phyloP scores from a whole-genome alignment of 768 basidiomycete genomes.

The Macrolepiota fuliginosa region DNA sequence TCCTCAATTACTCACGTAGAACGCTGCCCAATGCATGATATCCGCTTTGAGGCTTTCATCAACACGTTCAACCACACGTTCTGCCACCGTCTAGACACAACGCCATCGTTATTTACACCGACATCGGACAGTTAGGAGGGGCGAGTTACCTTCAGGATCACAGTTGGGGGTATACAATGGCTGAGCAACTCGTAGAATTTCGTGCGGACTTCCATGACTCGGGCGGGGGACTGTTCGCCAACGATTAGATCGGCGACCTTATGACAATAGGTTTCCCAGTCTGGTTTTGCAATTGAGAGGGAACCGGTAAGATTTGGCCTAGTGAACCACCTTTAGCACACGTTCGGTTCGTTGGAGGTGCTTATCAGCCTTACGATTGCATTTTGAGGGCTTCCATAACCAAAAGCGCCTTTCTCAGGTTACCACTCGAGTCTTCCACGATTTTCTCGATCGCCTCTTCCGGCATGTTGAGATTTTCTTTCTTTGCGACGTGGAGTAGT shows the following conservation, averaged over 20 bases:
- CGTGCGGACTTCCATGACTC: conserved; percentile 87
- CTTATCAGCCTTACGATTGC: conserved; percentile 71
- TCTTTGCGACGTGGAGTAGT: conserved; percentile 73
- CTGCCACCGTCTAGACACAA: conserved; percentile 76
- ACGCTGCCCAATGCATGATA: conserved; percentile 97
- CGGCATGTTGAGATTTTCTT: conserved; percentile 81
- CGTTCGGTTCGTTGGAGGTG: neutral
- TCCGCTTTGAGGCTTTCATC: conserved; percentile 91
- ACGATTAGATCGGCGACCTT: conserved; percentile 91
- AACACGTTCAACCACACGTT: conserved; percentile 80
- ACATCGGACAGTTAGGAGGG: neutral
- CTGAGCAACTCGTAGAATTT: conserved; percentile 95
- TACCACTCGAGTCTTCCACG: conserved; percentile 79
- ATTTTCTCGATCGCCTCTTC: conserved; percentile 74
- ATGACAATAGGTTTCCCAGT: conserved; percentile 97
- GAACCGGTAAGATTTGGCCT: conserved; percentile 84
- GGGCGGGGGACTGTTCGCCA: conserved; percentile 83
- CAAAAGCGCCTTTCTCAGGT: conserved; percentile 91
- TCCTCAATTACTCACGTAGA: conserved; percentile 65
- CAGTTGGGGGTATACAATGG: conserved; percentile 94
- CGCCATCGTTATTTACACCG: neutral
- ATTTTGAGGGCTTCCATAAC: conserved; percentile 95
- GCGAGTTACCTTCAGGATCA: conserved; percentile 76
- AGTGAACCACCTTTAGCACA: conserved; percentile 8
- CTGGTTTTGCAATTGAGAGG: conserved; percentile 89